A percentile compares a stretch with the other conserved stretches of the same genome.
phyloP scores from a whole-genome alignment of 495 filamentous ascomycete genomes.

The Penicillium angulare region DNA sequence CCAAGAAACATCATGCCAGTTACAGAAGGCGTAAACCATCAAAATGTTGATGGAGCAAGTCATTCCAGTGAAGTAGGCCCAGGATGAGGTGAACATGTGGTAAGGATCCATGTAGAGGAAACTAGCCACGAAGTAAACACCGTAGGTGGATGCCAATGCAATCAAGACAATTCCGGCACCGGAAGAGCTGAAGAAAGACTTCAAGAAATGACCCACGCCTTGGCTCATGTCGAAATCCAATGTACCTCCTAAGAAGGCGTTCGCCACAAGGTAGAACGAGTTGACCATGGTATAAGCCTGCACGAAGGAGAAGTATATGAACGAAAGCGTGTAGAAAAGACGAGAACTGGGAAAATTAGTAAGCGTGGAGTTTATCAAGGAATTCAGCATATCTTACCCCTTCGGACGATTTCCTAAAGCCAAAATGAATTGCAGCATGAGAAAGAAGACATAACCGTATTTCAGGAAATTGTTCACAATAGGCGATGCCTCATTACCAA shows the following conservation, averaged over 20 bases:
- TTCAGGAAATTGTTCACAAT: constrained; percentile 84
- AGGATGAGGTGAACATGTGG: constrained; percentile 99
- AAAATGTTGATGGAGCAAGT: constrained; percentile 98
- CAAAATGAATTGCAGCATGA: constrained; percentile 92
- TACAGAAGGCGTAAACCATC: constrained; percentile 97
- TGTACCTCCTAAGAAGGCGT: constrained; percentile 63
- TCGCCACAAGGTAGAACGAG: constrained; percentile 82
- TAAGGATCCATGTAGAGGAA: constrained; percentile 98
- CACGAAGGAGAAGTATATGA: constrained; percentile 80
- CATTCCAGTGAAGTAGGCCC: constrained; percentile 86
- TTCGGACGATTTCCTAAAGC: constrained; percentile 95
- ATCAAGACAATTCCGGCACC: constrained; percentile 83
- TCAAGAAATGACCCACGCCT: constrained; percentile 51
- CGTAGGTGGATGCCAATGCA: constrained; percentile 88
- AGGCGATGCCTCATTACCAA: constrained; percentile 79
- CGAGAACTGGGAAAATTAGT: constrained; percentile 55
- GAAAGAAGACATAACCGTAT: constrained; percentile 86
- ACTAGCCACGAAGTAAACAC: constrained; percentile 90
- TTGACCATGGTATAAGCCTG: constrained; percentile 85
- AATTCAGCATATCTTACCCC: constrained; percentile 46
- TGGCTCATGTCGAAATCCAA: constrained; percentile 54
- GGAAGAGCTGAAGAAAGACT: constrained; percentile 73
- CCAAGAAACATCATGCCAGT: constrained; percentile 99
- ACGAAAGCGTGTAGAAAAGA: constrained; percentile 75
- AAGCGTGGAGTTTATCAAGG: neutral